Conservation (phyloP, 768 basidiomycete genomes). For the Jaapia argillacea region DNA sequence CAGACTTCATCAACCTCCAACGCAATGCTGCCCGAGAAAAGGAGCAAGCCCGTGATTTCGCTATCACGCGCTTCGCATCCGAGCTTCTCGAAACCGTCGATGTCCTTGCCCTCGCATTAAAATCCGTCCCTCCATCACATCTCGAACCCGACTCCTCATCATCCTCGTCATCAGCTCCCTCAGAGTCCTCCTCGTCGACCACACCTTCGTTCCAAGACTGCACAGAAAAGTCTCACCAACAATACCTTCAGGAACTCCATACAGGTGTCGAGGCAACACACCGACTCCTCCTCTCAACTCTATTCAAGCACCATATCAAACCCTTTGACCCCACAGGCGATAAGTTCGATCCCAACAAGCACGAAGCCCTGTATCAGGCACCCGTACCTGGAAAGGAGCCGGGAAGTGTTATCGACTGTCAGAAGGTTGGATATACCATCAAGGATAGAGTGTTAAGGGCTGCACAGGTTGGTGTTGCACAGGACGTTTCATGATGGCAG, state of each 20-base stretch:
- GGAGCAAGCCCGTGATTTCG: constrained; percentile 87
- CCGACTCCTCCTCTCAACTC: constrained; percentile 77
- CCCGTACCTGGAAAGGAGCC: constrained; percentile 85
- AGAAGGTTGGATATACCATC: constrained; percentile 88
- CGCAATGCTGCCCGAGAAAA: constrained; percentile 87
- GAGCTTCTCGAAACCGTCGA: constrained; percentile 88
- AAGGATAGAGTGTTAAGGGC: constrained; percentile 90
- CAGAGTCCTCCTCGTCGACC: constrained; percentile 10
- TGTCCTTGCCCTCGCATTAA: constrained; percentile 77
- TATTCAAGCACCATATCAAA: constrained; percentile 87
- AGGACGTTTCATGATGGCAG: neutral
- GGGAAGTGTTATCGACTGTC: constrained; percentile 84
- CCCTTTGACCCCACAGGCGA: constrained; percentile 90
- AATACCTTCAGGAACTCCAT: constrained; percentile 62
- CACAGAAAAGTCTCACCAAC: constrained; percentile 42
- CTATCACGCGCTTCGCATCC: constrained; percentile 84
- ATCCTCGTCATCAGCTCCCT: constrained; percentile 18
- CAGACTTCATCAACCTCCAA: constrained; percentile 93
- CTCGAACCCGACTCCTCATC: constrained; percentile 21
- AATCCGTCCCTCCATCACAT: constrained; percentile 55
- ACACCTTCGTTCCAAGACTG: constrained; percentile 6
- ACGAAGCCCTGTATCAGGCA: constrained; percentile 92
- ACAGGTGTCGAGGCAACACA: constrained; percentile 90
- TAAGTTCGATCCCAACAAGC: constrained; percentile 87
- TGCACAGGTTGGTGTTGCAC: constrained; percentile 93